Conservation (phyloP, 139 green algal species). For the Choricystis sp. region DNA sequence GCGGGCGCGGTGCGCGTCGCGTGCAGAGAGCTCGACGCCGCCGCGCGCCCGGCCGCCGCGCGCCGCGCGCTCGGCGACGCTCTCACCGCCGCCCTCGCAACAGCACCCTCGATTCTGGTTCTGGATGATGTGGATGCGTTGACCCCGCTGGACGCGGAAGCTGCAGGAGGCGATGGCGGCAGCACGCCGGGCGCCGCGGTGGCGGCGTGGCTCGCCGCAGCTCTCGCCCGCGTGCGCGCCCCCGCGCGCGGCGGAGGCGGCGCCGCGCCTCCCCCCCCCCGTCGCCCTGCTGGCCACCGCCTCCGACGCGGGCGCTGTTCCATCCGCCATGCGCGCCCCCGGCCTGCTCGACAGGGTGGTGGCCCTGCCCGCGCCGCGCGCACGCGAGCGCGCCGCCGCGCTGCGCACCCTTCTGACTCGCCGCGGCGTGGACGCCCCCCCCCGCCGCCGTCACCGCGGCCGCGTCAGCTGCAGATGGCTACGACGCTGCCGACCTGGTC, state of each 20-base stretch:
- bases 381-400: constrained; percentile 24
- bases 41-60: constrained; percentile 1
- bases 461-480: constrained; percentile 40
- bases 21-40: constrained; percentile 25
- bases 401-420: constrained; percentile 17
- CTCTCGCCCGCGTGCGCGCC: constrained; percentile 4
- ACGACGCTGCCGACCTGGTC: constrained; percentile 48
- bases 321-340: constrained; percentile 21
- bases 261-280: constrained; percentile 7
- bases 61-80: constrained; percentile 9
- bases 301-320: constrained; percentile 17
- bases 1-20: constrained; percentile 22
- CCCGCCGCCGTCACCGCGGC: constrained; percentile 7
- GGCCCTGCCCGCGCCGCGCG: constrained; percentile 22
- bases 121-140: constrained; percentile 70
- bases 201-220: constrained; percentile 17
- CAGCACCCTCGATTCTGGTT: constrained; percentile 52
- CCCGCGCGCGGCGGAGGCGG: background rate
- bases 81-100: constrained; percentile 24
- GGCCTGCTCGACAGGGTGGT: constrained; percentile 35
- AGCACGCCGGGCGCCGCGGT: constrained; percentile 7
- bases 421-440: constrained; percentile 4
- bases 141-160: constrained; percentile 16
- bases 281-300: constrained; percentile 24
- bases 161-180: constrained; percentile 7